phyloP scores from a whole-genome alignment of 305 asterid genomes.

The Plantago coronopus region DNA sequence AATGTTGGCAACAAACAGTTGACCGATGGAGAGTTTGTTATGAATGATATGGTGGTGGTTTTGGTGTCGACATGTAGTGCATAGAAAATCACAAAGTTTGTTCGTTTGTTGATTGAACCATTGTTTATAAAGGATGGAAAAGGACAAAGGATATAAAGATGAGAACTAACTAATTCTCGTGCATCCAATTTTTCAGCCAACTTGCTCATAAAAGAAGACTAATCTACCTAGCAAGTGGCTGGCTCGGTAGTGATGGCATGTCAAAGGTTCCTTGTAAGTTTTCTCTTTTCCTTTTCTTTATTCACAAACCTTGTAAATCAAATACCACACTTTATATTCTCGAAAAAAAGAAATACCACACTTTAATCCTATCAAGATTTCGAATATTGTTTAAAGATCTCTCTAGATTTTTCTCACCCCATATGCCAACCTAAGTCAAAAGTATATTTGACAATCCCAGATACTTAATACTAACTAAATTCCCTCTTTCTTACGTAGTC shows the following conservation, averaged over 20 bases:
- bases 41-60: conserved; percentile 20
- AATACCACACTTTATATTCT: too few species aligned
- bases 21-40: conserved; percentile 10
- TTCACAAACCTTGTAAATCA: too few species aligned
- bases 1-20: neutral
- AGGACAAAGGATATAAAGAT: conserved; percentile 16
- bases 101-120: neutral
- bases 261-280: neutral
- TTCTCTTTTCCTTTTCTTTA: neutral
- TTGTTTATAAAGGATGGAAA: neutral
- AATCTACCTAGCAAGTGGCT: conserved; percentile 25
- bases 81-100: conserved; percentile 26
- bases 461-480: too few species aligned
- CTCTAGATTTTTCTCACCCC: too few species aligned
- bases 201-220: conserved; percentile 10
- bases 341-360: too few species aligned
- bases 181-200: conserved; percentile 21
- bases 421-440: too few species aligned
- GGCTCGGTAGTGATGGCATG: conserved; percentile 10
- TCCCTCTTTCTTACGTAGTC: too few species aligned
- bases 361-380: too few species aligned
- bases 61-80: conserved; percentile 20
- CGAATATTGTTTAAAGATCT: too few species aligned
- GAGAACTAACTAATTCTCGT: conserved; percentile 22
- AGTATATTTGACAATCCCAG: too few species aligned